phyloP scores from a whole-genome alignment of 192 early-diverging fungal species.

The Podila epigama region DNA sequence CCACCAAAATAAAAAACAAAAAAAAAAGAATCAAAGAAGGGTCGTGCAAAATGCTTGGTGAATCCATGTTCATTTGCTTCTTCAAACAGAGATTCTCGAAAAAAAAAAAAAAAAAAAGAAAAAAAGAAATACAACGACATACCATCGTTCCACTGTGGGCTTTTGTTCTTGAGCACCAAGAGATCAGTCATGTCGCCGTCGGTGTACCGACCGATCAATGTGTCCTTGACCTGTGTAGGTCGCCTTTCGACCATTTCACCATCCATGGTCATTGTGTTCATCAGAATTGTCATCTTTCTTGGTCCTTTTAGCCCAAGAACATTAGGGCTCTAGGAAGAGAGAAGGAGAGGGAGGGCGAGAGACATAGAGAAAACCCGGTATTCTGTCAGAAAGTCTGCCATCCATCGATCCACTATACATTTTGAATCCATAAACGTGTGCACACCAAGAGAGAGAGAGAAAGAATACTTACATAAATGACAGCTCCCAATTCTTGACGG shows the following conservation, averaged over 20 bases:
- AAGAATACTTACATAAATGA: slow-evolving; percentile 70
- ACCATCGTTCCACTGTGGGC: slow-evolving; percentile 94
- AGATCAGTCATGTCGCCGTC: slow-evolving; percentile 66
- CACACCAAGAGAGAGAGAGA: neutral
- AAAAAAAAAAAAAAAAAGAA: neutral
- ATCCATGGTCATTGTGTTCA: slow-evolving; percentile 71
- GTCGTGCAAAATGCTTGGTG: neutral
- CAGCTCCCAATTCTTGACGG: slow-evolving; percentile 76
- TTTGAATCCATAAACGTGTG: neutral
- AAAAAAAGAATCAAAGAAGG: neutral
- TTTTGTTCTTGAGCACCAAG: slow-evolving; percentile 87
- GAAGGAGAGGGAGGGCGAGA: neutral
- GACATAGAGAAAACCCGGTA: too few species aligned
- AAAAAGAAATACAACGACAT: neutral
- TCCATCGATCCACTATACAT: neutral
- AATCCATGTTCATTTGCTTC: neutral
- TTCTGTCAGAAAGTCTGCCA: neutral
- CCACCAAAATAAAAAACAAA: neutral
- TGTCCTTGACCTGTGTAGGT: slow-evolving; percentile 67
- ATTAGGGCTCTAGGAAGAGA: slow-evolving; percentile 72
- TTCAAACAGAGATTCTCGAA: slow-evolving; percentile 62
- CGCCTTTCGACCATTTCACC: slow-evolving; percentile 62
- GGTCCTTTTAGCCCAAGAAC: slow-evolving; percentile 92
- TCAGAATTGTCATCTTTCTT: slow-evolving; percentile 87
- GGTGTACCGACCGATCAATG: slow-evolving; percentile 64